A percentile compares a stretch with the other conserved stretches of the same genome.
Evolutionary conservation across 495 filamentous ascomycete genomes (phyloP).

Genomic region (Podospora bellae-mahoneyi): DNA sequence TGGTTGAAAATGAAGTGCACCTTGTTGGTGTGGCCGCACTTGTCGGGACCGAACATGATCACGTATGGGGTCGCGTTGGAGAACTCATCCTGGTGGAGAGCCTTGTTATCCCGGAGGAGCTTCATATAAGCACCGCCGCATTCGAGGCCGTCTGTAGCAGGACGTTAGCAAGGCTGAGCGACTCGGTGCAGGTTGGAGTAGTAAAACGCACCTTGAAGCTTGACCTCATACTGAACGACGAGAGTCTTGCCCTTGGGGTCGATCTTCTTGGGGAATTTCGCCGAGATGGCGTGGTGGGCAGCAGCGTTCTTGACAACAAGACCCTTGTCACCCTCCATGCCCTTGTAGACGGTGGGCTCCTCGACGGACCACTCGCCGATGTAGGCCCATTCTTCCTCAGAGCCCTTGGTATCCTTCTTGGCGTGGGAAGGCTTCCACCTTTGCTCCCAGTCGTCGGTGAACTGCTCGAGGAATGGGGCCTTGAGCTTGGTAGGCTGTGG

Average conservation of each 20-base stretch:
- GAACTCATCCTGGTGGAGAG: slow-evolving; percentile 96
- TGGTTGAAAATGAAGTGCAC: slow-evolving; percentile 99
- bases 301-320: slow-evolving; percentile 95
- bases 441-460: slow-evolving; percentile 89
- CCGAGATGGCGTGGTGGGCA: slow-evolving; percentile 98
- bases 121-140: slow-evolving; percentile 99
- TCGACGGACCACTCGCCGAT: slow-evolving; percentile 96
- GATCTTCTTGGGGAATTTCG: slow-evolving; percentile 95
- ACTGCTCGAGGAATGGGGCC: slow-evolving; percentile 96
- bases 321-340: slow-evolving; percentile 93
- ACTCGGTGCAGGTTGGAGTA: not conserved
- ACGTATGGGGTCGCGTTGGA: slow-evolving; percentile 96
- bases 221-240: slow-evolving; percentile 99
- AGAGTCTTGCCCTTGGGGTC: slow-evolving; percentile 95
- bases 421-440: slow-evolving; percentile 93
- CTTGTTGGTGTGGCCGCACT: slow-evolving; percentile 99
- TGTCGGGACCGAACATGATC: slow-evolving; percentile 99
- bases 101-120: slow-evolving; percentile 96
- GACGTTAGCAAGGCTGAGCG: not conserved
- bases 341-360: slow-evolving; percentile 88
- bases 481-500: slow-evolving; percentile 77
- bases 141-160: slow-evolving; percentile 74
- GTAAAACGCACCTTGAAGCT: slow-evolving; percentile 81
- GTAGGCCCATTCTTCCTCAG: slow-evolving; percentile 96
- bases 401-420: slow-evolving; percentile 78